Conservation (phyloP, 2,329 filamentous ascomycete genomes). For the Exophiala phaeomuriformis region DNA sequence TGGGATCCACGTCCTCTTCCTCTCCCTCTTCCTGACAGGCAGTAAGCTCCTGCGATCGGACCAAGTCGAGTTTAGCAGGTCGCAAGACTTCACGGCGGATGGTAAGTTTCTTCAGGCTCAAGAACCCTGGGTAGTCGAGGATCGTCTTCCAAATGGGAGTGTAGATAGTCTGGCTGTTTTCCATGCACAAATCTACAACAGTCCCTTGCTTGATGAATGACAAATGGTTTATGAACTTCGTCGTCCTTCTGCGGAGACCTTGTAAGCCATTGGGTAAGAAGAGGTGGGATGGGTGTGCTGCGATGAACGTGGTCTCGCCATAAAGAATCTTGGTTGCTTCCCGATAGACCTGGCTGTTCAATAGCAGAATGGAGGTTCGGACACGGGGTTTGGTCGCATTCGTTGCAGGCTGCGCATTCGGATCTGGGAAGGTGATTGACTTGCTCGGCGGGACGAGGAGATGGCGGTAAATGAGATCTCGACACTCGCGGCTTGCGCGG, state of each 20-base stretch:
- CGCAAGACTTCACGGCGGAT: constrained; percentile 15
- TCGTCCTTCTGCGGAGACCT: constrained; percentile 10
- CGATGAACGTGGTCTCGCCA: constrained; percentile 18
- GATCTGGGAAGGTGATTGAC: constrained; percentile 5
- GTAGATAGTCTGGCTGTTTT: not conserved
- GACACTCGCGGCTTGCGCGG: constrained; percentile 1
- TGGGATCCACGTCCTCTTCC: not conserved
- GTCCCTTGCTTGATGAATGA: constrained; percentile 2
- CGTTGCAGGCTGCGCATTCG: not conserved
- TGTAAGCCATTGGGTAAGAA: constrained; percentile 13
- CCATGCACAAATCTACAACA: not conserved
- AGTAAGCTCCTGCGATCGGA: not conserved
- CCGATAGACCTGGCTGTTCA: constrained; percentile 11
- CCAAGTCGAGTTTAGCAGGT: constrained; percentile 2
- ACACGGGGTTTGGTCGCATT: constrained; percentile 4
- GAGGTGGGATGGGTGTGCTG: constrained; percentile 8
- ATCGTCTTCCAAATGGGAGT: constrained; percentile 9
- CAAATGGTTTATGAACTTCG: constrained; percentile 9
- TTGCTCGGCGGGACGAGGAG: constrained; percentile 5
- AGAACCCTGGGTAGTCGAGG: constrained; percentile 9
- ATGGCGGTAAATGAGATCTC: constrained; percentile 11
- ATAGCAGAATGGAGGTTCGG: constrained; percentile 7
- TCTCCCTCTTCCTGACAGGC: not conserved
- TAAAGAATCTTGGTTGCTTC: constrained; percentile 16
- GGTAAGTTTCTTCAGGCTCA: constrained; percentile 9